Evolutionary conservation across 2,329 filamentous ascomycete genomes (phyloP), one percentile per base, ranked within the genome.

Genomic region (Emmonsia crescens): DNA sequence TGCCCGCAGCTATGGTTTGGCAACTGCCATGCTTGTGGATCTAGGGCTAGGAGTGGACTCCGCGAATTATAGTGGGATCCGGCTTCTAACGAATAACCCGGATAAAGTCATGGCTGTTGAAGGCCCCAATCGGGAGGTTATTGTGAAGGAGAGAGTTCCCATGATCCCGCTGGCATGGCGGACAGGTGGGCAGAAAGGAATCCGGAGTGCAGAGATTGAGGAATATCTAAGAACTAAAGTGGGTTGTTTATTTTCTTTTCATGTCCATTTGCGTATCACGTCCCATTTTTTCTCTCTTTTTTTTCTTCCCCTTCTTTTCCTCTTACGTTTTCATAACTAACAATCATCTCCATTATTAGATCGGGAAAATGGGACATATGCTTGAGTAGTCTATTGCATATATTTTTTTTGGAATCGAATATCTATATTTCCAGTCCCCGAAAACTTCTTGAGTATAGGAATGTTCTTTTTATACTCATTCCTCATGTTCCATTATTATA

Each of bases 111-210:
- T 91, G 19, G 94, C 94, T 0, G 89, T 99, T 0, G 94, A 99
- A 74, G 94, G 94, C 0, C 92, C 92, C 0, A 89, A 89, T 66
- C 80, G 91, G 12, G 93, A 99, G 76, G 82, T 99, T 14, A 82
- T 88, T 9, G 94, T 99, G 1, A 89, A 83, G 66, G 93, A 97
- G 76, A 79, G 94, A 54, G 92, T 99, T 14, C 87, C 92, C 1
- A 99, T 99, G 94, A 87, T 99, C 62, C 94, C 94, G 2, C 73
- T 97, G 64, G 92, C 91, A 10, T 99, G 94, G 94, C 89, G 89
- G 71, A 83, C 82, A 9, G 90, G 89, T 1, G 84, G 85, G 4
- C 84, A 86, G 68, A 87, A 87, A 48, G 94, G 94, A 0, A 90
- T 97, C 64, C 84, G 85, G 64, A 93, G 93, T 70, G 83, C 86